phyloP scores from a whole-genome alignment of 1,284 basidiomycete genomes.

The Malassezia sp. region DNA sequence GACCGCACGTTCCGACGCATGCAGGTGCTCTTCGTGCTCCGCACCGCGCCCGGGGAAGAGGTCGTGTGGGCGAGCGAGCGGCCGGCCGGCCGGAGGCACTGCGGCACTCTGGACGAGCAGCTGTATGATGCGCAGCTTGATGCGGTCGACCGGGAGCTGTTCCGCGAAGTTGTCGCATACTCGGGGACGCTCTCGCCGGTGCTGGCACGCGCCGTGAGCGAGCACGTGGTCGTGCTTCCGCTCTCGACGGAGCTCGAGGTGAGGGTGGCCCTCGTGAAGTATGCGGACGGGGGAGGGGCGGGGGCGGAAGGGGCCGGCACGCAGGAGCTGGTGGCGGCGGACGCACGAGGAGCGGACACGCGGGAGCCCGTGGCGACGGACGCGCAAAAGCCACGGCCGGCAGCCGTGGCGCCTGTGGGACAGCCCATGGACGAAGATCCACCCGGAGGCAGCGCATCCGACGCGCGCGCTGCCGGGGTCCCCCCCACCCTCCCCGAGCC shows the following conservation, averaged over 20 bases:
- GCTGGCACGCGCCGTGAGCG: conserved; percentile 20
- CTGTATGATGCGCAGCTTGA: conserved; percentile 27
- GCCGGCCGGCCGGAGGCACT: too few relatives aligned
- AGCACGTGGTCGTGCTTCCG: conserved; percentile 10
- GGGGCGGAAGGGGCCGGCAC: background rate
- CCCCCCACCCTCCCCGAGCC: conserved; percentile 17
- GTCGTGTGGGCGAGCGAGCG: background rate
- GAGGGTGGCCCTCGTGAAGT: conserved; percentile 17
- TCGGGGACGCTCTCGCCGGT: conserved; percentile 20
- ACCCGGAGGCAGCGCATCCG: too few relatives aligned
- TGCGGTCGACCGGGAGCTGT: conserved; percentile 27
- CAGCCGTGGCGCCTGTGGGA: too few relatives aligned
- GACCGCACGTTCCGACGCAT: conserved; percentile 25
- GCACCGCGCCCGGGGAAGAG: background rate
- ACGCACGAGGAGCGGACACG: background rate
- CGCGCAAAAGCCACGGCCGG: too few relatives aligned
- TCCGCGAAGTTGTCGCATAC: conserved; percentile 25
- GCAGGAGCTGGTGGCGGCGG: background rate
- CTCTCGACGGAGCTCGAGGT: conserved; percentile 14
- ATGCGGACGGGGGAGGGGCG: too few relatives aligned
- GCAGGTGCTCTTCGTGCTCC: conserved; percentile 13
- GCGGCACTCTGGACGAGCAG: conserved; percentile 20
- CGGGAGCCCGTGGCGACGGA: background rate
- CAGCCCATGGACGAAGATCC: too few relatives aligned
- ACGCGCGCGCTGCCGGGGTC: too few relatives aligned